Evolutionary conservation across 495 filamentous ascomycete species (phyloP).

Genomic region (Bathelium albidoporum): DNA sequence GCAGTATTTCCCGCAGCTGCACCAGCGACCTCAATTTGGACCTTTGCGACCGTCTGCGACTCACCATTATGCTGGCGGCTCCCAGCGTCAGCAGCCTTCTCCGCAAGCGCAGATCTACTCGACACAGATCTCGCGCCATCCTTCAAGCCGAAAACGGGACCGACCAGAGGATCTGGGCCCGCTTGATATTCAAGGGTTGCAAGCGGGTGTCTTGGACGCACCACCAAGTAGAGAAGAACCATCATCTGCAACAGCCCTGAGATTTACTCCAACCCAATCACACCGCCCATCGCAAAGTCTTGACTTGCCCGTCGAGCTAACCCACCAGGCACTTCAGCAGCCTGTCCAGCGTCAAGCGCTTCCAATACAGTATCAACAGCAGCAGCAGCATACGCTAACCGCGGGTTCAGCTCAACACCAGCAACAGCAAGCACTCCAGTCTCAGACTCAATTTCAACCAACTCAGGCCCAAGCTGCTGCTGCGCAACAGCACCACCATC

Average conservation of each 20-base stretch:
- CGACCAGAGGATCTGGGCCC: constrained; percentile 22
- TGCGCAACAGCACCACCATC: constrained; percentile 57
- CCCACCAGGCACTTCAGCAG: constrained; percentile 22
- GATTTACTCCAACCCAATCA: background rate
- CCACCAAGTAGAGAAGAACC: background rate
- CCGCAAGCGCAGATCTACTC: constrained; percentile 23
- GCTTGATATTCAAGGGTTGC: constrained; percentile 14
- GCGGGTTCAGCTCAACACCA: constrained; percentile 9
- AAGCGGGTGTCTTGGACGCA: background rate
- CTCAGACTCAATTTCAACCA: constrained; percentile 13
- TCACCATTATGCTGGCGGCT: constrained; percentile 6
- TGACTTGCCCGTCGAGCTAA: constrained; percentile 21
- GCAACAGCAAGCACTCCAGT: constrained; percentile 12
- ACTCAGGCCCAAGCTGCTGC: constrained; percentile 18
- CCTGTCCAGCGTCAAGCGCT: constrained; percentile 23
- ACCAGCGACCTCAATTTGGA: constrained; percentile 12
- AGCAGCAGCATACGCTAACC: background rate
- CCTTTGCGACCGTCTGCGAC: constrained; percentile 24
- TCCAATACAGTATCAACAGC: background rate
- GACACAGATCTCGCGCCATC: constrained; percentile 20
- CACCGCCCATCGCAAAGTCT: background rate
- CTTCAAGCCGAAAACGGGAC: constrained; percentile 23
- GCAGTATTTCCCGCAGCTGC: constrained; percentile 1
- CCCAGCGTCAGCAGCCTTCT: constrained; percentile 13
- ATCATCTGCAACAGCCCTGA: background rate